Conservation (phyloP, 192 early-diverging fungal species). For the Spinellus fusiger region DNA sequence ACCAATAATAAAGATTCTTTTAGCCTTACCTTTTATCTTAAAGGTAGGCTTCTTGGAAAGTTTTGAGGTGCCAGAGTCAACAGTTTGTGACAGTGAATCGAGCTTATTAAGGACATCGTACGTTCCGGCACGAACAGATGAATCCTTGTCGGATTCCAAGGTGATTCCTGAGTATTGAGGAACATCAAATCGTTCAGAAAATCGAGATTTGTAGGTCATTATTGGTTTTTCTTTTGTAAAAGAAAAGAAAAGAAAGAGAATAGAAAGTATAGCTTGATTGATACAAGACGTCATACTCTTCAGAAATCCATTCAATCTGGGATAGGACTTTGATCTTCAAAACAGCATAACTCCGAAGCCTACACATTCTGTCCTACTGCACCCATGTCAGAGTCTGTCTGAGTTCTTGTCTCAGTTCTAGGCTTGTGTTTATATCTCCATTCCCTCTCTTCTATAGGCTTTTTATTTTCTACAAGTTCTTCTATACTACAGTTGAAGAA, state of each 20-base stretch:
- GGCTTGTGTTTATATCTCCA: background rate
- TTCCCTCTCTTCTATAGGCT: background rate
- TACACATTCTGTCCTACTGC: background rate
- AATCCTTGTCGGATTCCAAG: no score
- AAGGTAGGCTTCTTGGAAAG: no score
- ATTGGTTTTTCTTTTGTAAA: background rate
- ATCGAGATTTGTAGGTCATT: slow-evolving; percentile 10
- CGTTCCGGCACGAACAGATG: no score
- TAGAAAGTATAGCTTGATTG: background rate
- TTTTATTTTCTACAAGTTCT: background rate
- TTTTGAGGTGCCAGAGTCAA: no score
- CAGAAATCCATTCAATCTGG: background rate
- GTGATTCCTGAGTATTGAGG: no score
- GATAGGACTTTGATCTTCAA: background rate
- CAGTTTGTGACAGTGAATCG: no score
- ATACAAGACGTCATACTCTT: background rate
- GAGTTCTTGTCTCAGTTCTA: background rate
- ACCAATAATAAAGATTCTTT: no score
- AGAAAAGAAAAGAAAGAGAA: slow-evolving; percentile 2
- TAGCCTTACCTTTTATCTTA: no score
- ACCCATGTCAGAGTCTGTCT: background rate
- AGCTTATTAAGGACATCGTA: no score
- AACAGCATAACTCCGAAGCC: background rate
- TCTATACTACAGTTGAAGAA: background rate
- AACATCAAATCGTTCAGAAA: slow-evolving; percentile 23